Evolutionary conservation across 164 flowering plant genomes (phyloP).

Genomic region (Amborella trichopoda): DNA sequence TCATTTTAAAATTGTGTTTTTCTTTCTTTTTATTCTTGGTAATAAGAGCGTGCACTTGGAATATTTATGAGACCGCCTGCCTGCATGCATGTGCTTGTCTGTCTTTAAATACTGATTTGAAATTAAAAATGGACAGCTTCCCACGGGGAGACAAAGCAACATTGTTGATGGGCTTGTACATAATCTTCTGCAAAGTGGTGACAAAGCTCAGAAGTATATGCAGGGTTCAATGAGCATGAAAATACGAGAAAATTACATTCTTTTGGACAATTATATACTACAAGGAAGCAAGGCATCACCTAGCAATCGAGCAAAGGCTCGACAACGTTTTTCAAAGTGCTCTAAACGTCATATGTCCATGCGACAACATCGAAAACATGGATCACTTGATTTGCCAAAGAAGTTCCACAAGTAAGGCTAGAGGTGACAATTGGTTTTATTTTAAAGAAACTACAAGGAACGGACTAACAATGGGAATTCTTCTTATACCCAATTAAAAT

Average conservation of each 20-base stretch:
- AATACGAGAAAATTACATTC: slow-evolving; percentile 55
- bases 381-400: slow-evolving; percentile 44
- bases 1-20: not conserved
- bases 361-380: slow-evolving; percentile 47
- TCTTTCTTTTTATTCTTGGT: not conserved
- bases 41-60: too few relatives aligned
- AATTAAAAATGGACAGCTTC: slow-evolving; percentile 22
- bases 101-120: not conserved
- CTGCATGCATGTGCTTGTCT: not conserved
- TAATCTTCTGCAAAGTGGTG: slow-evolving; percentile 62
- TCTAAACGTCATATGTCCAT: slow-evolving; percentile 66
- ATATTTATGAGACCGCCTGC: too few relatives aligned
- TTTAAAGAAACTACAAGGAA: too few relatives aligned
- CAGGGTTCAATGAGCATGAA: slow-evolving; percentile 56
- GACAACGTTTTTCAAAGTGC: slow-evolving; percentile 40
- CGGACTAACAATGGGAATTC: too few relatives aligned
- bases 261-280: slow-evolving; percentile 58
- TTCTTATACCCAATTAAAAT: too few relatives aligned
- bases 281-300: slow-evolving; percentile 13
- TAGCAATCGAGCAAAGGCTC: slow-evolving; percentile 22
- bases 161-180: slow-evolving; percentile 36
- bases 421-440: too few relatives aligned
- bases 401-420: slow-evolving; percentile 47
- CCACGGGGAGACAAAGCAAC: slow-evolving; percentile 19
- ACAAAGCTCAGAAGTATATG: slow-evolving; percentile 62